Percentiles rank a stretch among this genome's conserved stretches.
phyloP scores from a whole-genome alignment of 1,284 basidiomycete genomes.

The Boletus semigastroideus region DNA sequence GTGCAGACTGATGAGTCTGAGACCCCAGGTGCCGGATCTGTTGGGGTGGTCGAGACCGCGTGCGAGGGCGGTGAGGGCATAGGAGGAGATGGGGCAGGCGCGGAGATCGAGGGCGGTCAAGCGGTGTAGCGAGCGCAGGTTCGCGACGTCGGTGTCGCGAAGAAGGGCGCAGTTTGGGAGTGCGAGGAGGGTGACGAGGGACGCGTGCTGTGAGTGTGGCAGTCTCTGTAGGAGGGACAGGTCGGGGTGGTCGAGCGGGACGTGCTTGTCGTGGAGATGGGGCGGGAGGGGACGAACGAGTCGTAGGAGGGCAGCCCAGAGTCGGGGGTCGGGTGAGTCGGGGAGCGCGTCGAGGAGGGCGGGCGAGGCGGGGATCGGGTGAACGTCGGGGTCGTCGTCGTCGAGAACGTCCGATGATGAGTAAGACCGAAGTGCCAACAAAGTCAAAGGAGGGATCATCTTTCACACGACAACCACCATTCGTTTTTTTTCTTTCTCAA shows the following conservation, averaged over 20 bases:
- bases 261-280: constrained; percentile 40
- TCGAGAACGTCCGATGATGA: too few relatives aligned
- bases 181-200: constrained; percentile 61
- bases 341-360: constrained; percentile 16
- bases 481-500: constrained; percentile 4
- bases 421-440: too few relatives aligned
- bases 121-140: constrained; percentile 49
- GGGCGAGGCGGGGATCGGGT: constrained; percentile 32
- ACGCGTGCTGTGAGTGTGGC: constrained; percentile 51
- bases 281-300: constrained; percentile 53
- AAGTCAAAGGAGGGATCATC: neutral
- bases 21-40: constrained; percentile 38
- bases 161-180: constrained; percentile 52
- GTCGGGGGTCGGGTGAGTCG: constrained; percentile 46
- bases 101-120: constrained; percentile 64
- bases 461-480: constrained; percentile 31
- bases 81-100: constrained; percentile 47
- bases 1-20: constrained; percentile 44
- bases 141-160: constrained; percentile 51
- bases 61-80: constrained; percentile 49
- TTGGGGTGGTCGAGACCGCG: constrained; percentile 24
- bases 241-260: constrained; percentile 53
- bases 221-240: constrained; percentile 59
- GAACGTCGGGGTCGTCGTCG: too few relatives aligned
- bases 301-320: constrained; percentile 64